These are phyloP conservation scores for Myxozyma udenii DNA, from an alignment of 805 yeast species.

Conservation along the genomic window DNA sequence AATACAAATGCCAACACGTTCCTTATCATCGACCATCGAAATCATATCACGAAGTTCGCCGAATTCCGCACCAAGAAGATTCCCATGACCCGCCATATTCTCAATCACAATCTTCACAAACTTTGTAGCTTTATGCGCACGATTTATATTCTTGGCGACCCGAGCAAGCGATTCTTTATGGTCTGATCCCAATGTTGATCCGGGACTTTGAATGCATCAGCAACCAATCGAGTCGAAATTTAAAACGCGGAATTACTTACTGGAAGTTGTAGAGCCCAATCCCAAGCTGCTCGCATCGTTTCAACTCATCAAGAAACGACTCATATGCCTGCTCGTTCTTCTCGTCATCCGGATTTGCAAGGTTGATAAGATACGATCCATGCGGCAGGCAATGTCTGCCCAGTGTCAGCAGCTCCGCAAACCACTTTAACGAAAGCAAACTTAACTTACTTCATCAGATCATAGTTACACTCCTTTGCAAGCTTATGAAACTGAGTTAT, in stretches of 20 bases:
- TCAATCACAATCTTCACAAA: conserved; percentile 88
- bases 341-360: conserved; percentile 84
- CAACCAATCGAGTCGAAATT: not conserved
- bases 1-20: conserved; percentile 89
- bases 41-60: conserved; percentile 76
- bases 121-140: conserved; percentile 66
- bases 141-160: conserved; percentile 76
- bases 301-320: conserved; percentile 80
- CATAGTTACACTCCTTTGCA: conserved; percentile 62
- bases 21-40: conserved; percentile 71
- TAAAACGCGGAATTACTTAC: conserved; percentile 17
- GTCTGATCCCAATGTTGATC: conserved; percentile 75
- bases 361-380: conserved; percentile 88
- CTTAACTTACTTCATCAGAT: conserved; percentile 51
- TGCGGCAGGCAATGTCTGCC: conserved; percentile 76
- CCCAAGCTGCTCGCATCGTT: conserved; percentile 78
- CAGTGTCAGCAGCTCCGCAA: too few relatives aligned
- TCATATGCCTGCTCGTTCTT: conserved; percentile 73
- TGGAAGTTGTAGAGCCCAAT: conserved; percentile 89
- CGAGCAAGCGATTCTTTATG: conserved; percentile 60
- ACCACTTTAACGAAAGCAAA: not conserved
- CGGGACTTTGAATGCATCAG: conserved; percentile 41
- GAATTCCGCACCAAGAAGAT: conserved; percentile 76
- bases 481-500: conserved; percentile 59
- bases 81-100: conserved; percentile 98